Evolutionary conservation across 495 filamentous ascomycete species (phyloP).

Genomic region (Cercophora samala): DNA sequence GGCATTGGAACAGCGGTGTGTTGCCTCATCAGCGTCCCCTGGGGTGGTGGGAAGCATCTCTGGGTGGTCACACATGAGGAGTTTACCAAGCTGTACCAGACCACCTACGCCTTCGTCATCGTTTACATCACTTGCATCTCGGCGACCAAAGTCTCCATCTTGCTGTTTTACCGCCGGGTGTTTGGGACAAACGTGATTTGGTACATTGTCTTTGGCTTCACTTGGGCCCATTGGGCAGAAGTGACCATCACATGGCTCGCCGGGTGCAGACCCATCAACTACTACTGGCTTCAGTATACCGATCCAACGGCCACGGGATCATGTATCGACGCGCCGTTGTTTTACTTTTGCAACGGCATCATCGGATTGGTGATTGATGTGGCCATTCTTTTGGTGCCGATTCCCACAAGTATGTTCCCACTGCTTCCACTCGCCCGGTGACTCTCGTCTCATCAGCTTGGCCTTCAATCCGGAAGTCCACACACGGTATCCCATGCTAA

Average conservation of each 20-base stretch:
- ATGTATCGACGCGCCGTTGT: constrained; percentile 25
- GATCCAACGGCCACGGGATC: constrained; percentile 21
- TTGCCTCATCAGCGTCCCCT: constrained; percentile 22
- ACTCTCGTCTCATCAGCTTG: neutral
- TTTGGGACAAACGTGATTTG: constrained; percentile 23
- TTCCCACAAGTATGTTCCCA: constrained; percentile 31
- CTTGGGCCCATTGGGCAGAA: constrained; percentile 21
- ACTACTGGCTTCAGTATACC: constrained; percentile 28
- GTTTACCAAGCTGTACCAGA: constrained; percentile 27
- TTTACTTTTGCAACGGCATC: constrained; percentile 26
- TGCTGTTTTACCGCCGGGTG: constrained; percentile 27
- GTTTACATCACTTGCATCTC: constrained; percentile 30
- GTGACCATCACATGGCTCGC: constrained; percentile 27
- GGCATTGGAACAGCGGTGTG: constrained; percentile 25
- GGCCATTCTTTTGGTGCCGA: constrained; percentile 42
- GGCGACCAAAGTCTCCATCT: constrained; percentile 25
- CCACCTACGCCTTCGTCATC: constrained; percentile 28
- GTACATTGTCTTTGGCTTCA: constrained; percentile 20
- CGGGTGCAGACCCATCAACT: constrained; percentile 20
- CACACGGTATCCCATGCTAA: constrained; percentile 11
- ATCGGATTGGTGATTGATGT: constrained; percentile 41
- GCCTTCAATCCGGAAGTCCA: neutral
- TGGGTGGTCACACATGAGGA: constrained; percentile 20
- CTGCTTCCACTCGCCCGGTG: neutral
- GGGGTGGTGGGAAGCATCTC: constrained; percentile 25